Evolutionary conservation across 805 yeast genomes (phyloP).

Genomic region (Saccharomyces kudriavzevii): DNA sequence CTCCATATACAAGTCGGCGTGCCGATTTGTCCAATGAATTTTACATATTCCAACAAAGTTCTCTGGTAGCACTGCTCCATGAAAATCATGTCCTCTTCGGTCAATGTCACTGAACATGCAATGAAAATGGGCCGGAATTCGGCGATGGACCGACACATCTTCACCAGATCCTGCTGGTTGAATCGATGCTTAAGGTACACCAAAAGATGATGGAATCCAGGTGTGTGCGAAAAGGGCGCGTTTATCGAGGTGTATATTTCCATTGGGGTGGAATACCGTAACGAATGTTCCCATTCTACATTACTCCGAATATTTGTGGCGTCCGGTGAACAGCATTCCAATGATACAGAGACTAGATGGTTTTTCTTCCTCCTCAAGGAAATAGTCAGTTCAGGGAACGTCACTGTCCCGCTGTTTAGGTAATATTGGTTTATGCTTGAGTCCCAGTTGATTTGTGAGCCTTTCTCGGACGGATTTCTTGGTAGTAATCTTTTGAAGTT

Average conservation of each 20-base stretch:
- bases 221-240: constrained; percentile 79
- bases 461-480: constrained; percentile 8
- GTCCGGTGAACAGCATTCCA: constrained; percentile 22
- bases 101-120: constrained; percentile 76
- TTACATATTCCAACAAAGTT: constrained; percentile 80
- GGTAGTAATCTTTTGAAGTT: constrained; percentile 19
- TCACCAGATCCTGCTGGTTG: constrained; percentile 57
- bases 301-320: constrained; percentile 14
- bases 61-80: constrained; percentile 96
- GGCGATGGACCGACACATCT: constrained; percentile 83
- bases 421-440: constrained; percentile 58
- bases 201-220: constrained; percentile 79
- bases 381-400: constrained; percentile 50
- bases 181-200: constrained; percentile 67
- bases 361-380: constrained; percentile 1
- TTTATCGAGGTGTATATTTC: constrained; percentile 71
- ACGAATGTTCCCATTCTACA: constrained; percentile 28
- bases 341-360: constrained; percentile 18
- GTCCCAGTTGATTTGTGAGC: constrained; percentile 35
- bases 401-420: constrained; percentile 41
- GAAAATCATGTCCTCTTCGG: constrained; percentile 85
- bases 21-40: constrained; percentile 74
- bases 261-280: constrained; percentile 52
- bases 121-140: constrained; percentile 87
- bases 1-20: constrained; percentile 96